Evolutionary conservation across 345 rosid species (phyloP).

Genomic region (Angophora floribunda): DNA sequence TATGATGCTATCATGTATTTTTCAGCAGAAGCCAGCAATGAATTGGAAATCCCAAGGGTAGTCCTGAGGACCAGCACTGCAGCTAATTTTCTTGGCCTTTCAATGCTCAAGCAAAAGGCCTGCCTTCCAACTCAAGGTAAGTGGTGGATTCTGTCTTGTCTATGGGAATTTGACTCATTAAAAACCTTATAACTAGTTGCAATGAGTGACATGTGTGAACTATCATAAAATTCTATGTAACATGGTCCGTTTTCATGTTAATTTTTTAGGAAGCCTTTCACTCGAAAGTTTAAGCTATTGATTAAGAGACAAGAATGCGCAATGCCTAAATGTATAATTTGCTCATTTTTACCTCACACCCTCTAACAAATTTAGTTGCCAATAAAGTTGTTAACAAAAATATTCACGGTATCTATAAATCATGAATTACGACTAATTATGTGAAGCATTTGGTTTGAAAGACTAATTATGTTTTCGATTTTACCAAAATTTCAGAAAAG

Average conservation of each 20-base stretch:
- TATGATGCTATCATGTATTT: slow-evolving; percentile 5
- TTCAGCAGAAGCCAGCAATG: not conserved
- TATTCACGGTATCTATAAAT: not conserved
- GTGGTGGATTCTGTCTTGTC: not conserved
- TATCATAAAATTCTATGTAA: not conserved
- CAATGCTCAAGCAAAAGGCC: not conserved
- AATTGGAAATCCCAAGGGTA: not conserved
- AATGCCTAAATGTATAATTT: not conserved
- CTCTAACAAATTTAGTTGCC: not conserved
- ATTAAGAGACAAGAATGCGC: not conserved
- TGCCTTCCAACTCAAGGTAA: not conserved
- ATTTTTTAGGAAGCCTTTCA: not conserved
- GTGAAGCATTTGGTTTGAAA: not conserved
- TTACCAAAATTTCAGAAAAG: not conserved
- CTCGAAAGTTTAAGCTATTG: not conserved
- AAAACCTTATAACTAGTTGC: not conserved
- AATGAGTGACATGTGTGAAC: not conserved
- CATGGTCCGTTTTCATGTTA: not conserved
- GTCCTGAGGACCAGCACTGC: not conserved
- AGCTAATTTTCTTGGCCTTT: not conserved
- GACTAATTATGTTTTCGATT: not conserved
- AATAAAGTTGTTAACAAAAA: not conserved
- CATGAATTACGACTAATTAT: not conserved
- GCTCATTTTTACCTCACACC: not conserved
- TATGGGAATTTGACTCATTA: not conserved